Evolutionary conservation across 2,329 filamentous ascomycete genomes (phyloP).

Genomic region (Iodosphaeria phyllophila): DNA sequence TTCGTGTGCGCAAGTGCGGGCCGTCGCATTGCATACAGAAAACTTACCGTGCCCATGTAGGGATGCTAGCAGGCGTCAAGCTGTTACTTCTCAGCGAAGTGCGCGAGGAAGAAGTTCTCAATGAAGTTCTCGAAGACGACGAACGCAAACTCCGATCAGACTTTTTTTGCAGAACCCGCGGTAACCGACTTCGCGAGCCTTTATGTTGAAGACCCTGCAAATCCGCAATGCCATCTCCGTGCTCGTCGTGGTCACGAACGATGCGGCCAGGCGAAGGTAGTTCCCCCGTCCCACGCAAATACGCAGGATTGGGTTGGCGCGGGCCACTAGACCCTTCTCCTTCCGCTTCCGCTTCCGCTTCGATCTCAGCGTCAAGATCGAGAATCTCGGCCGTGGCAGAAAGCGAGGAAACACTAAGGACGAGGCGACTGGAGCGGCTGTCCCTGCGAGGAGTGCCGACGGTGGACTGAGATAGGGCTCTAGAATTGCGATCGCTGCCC

Average conservation of each 20-base stretch:
- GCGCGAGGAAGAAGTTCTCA: conserved; percentile 7
- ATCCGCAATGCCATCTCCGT: conserved; percentile 44
- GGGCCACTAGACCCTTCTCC: conserved; percentile 4
- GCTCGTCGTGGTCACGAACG: conserved; percentile 40
- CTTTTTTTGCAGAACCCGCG: conserved; percentile 26
- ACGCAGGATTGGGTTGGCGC: conserved; percentile 25
- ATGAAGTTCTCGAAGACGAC: conserved; percentile 8
- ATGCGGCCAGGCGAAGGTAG: conserved; percentile 19
- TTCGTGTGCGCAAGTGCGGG: too few species aligned
- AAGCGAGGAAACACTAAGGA: conserved; percentile 39
- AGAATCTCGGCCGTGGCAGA: conserved; percentile 20
- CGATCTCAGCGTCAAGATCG: conserved; percentile 9
- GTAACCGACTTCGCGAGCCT: conserved; percentile 32
- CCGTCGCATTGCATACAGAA: too few species aligned
- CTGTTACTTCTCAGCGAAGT: conserved; percentile 17
- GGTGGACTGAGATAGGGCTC: conserved; percentile 25
- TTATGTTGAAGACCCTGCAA: conserved; percentile 30
- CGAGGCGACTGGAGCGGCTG: conserved; percentile 31
- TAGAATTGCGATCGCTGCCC: conserved; percentile 28
- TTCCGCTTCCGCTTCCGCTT: background rate
- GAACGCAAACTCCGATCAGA: conserved; percentile 35
- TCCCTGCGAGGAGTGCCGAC: conserved; percentile 23
- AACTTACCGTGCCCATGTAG: conserved; percentile 32
- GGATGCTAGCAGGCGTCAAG: conserved; percentile 24
- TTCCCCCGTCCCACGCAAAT: conserved; percentile 19